Evolutionary conservation across 441 rosid species (phyloP), one percentile per base, ranked within the genome.

Genomic region (Hura crepitans): DNA sequence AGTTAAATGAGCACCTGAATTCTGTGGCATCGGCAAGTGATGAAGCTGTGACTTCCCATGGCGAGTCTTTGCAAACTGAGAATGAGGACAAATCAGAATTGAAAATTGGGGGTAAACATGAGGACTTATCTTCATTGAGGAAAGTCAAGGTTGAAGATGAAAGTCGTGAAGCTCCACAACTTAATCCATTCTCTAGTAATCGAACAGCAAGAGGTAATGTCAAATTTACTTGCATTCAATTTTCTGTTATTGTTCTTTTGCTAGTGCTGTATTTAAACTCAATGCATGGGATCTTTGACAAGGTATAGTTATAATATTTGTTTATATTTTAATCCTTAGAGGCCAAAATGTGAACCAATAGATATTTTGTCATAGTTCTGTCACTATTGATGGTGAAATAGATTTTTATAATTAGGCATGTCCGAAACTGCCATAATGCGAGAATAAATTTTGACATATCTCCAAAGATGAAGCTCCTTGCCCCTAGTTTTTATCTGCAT

Each of bases 171-270:
- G 82, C 72, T 72, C 72, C 77, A 81, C 78, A 58, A 74, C 81
- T 79, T 59, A 72, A 68, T 77, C 72, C 80, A 69, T 83, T 68
- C 54, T 23, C 74, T n/a, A 65, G 74, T 33, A 73, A 74, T 71
- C 83, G 85, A 62, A 77, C 79, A 20, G 76, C 86, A 57, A 82
- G 88, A 79, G 94, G 99, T 94, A 77, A 79, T 68, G 37, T 72
- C 70, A n/a, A 42, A 71, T 72, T 64, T 66, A 64, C 63, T 30
- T 22, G 23, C 59, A 28, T 72, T 62, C 20, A 53, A 69, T 61
- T 8, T 15, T 56, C 15, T 69, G n/a, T 70, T 76, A 31, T 11
- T 53, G 39, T 37, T 25, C 28, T 51, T 14, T 62, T 50, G 28
- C 8, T 7, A 25, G 6, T 28, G 49, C 23, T 33, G 20, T 43